Base-by-base conservation (phyloP, 169 alveolate species). In the Plasmodium vivax region DNA sequence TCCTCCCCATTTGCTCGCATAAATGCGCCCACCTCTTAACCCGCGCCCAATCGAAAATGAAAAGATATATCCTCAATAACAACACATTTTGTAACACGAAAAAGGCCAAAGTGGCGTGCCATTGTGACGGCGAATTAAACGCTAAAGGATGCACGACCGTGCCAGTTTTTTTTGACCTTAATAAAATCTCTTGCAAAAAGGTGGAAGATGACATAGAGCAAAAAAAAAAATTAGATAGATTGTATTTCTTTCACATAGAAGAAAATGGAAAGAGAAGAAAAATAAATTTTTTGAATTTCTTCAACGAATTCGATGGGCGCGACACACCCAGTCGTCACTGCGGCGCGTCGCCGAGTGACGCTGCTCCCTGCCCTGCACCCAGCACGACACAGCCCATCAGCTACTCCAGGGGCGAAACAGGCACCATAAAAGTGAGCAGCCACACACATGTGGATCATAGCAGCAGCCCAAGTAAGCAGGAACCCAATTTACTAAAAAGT, bases 251-350 rank as follows among this genome's bases (percentile, higher is more conserved):
- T 68, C 36, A 85, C 43, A 27, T 85, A 74, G 93, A 85, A 85
- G 93, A 74, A 74, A 85, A 75, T 75, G 82, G 84, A 30, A 85
- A 85, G 45, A 75, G 93, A 85, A 75, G 85, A 74, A 85, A 45
- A 85, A 85, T 77, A 51, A 77, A 85, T 58, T 38, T 74, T 75
- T 23, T 85, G 30, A 32, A 85, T 85, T 75, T 68, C 12, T 75
- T 75, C 36, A 45, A 77, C 77, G 87, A 81, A 16, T 38, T 81
- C 51, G 62, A 27, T 62, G 30, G n/a, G 77, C n/a, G 32, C 30
- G 38, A 19, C 36, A 62, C 77, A 27, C 77, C 3, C 38, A 62
- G 36, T 23, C 30, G 36, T 62, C 36, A n/a, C 38, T 23, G 12
- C 30, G 30, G 8, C 36, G 77, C 36, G 77, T 8, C 36, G 30